Evolutionary conservation across 495 filamentous ascomycete species (phyloP), one percentile per base, ranked within the genome.

Genomic region (Elasticomyces elasticus): DNA sequence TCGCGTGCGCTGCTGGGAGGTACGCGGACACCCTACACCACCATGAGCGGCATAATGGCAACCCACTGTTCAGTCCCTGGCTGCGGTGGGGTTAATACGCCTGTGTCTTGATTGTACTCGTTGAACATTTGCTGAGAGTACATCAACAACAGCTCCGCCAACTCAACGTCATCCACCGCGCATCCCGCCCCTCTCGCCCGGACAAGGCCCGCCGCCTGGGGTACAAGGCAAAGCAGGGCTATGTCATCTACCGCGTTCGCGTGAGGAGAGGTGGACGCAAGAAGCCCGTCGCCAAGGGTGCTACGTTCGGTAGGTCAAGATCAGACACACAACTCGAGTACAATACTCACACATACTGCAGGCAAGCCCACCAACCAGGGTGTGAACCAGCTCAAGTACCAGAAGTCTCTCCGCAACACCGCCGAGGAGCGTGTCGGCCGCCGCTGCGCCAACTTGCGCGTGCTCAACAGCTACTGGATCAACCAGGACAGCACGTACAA

Each of bases 401-500:
- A 98, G 81, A 89, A 91, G 74, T 96, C 92, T 56, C 89, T 97
- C 67, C 83, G 83, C 70, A 81, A 89, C 64, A 97, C 92, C 63
- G 92, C 92, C 72, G 92, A 98, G 79, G 92, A 97, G 86, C 94
- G 92, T 85, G 91, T 97, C 68, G 92, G 94, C 67, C 89, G 91
- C 72, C 89, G 90, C 69, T 95, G 89, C 78, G 88, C 89, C 76
- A 98, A 98, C 78, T 76, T 98, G 73, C 86, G 92, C 64, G 94
- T 99, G 63, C 82, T 99, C 71, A 99, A 97, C 82, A 95, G 89
- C 64, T 99, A 99, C 88, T 99, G 92, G 92, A 89, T 97, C 83
- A 99, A 99, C 82, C 92, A 99, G 81, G 92, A 99, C 80, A 95
- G 90, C 51, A 97, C 92, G 76, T 99, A 97, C 87, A 99, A 99